Conservation (phyloP, 805 yeast species). For the Kuraishia piskuri region DNA sequence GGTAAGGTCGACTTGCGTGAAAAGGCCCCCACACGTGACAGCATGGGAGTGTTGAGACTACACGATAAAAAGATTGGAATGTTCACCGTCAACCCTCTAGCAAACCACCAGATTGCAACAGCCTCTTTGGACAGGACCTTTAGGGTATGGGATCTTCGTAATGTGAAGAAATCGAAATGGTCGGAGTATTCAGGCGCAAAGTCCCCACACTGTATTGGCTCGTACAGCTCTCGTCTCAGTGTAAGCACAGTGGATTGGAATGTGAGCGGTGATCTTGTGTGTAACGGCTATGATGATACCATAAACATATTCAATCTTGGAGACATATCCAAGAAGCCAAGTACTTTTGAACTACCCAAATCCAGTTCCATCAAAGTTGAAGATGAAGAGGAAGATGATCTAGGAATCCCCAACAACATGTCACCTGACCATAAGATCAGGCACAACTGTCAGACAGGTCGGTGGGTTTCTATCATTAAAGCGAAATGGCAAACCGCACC, state of each 20-base stretch:
- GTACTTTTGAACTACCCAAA: slow-evolving; percentile 11
- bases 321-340: slow-evolving; percentile 19
- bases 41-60: slow-evolving; percentile 38
- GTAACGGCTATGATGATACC: slow-evolving; percentile 90
- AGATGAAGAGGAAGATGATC: slow-evolving; percentile 11
- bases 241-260: slow-evolving; percentile 85
- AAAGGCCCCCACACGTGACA: slow-evolving; percentile 11
- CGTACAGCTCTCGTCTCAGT: slow-evolving; percentile 68
- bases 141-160: slow-evolving; percentile 81
- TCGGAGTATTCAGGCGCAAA: slow-evolving; percentile 40
- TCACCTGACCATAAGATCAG: slow-evolving; percentile 56
- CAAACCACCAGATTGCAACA: slow-evolving; percentile 62
- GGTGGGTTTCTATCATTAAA: slow-evolving; percentile 92
- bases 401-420: slow-evolving; percentile 30
- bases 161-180: slow-evolving; percentile 39
- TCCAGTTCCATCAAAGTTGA: slow-evolving; percentile 6
- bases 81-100: slow-evolving; percentile 67
- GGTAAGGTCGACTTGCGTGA: slow-evolving; percentile 63
- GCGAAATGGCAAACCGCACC: slow-evolving; percentile 81
- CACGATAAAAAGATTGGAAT: slow-evolving; percentile 93
- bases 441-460: slow-evolving; percentile 94
- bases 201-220: slow-evolving; percentile 47
- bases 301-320: slow-evolving; percentile 61
- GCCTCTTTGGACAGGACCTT: slow-evolving; percentile 84
- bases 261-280: slow-evolving; percentile 57